These are phyloP conservation scores for Oleoguttula mirabilis DNA, from an alignment of 495 filamentous ascomycete genomes.

Conservation along the genomic window DNA sequence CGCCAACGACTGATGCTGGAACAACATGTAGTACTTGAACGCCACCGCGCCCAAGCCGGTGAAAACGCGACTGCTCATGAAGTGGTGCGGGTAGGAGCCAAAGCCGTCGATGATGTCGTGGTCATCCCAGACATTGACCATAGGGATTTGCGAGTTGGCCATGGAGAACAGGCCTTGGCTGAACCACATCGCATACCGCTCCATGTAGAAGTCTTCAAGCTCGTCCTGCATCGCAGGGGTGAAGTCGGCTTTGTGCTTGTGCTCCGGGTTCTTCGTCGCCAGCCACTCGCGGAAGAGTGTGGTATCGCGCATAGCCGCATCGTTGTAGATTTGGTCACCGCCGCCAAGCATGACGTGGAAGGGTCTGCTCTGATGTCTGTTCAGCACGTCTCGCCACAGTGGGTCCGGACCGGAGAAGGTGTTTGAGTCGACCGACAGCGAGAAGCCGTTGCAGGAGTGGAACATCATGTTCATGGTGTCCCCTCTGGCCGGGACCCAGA, in stretches of 20 bases:
- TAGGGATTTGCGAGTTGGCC: constrained; percentile 88
- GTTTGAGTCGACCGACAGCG: constrained; percentile 61
- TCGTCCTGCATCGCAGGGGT: constrained; percentile 68
- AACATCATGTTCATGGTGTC: constrained; percentile 98
- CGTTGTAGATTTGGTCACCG: constrained; percentile 95
- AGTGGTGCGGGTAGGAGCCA: constrained; percentile 83
- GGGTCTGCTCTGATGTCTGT: constrained; percentile 79
- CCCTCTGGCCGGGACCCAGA: constrained; percentile 83
- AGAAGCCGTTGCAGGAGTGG: constrained; percentile 94
- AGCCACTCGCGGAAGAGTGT: constrained; percentile 70
- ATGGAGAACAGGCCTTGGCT: constrained; percentile 88
- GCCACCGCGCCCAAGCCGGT: constrained; percentile 78
- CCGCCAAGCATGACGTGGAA: constrained; percentile 99
- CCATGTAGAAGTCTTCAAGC: constrained; percentile 73
- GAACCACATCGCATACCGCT: constrained; percentile 84
- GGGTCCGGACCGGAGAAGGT: constrained; percentile 85
- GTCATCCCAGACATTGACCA: constrained; percentile 97
- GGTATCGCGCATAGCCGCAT: constrained; percentile 62
- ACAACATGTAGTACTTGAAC: constrained; percentile 97
- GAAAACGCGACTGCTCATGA: constrained; percentile 86
- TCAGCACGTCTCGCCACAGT: constrained; percentile 90
- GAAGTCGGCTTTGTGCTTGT: constrained; percentile 65
- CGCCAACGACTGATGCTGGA: constrained; percentile 83
- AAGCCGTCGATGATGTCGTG: constrained; percentile 97
- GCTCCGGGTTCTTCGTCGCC: constrained; percentile 61